These are phyloP conservation scores for Patellifolia procumbens DNA, from an alignment of 179 eudicot species.

Conservation along the genomic window DNA sequence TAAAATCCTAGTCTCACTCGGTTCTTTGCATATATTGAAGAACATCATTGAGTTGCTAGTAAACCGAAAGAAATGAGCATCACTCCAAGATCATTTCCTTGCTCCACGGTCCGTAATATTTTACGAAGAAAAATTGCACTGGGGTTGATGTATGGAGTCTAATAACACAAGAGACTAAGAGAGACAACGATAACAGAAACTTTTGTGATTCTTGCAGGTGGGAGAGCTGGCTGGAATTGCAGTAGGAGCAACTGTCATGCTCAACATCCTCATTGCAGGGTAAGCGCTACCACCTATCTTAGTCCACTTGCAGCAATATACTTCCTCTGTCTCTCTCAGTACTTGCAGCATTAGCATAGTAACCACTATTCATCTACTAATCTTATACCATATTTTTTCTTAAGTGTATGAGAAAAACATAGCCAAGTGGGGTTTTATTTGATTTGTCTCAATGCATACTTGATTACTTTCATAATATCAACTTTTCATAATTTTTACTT, in stretches of 20 bases:
- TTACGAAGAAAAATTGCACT: neutral
- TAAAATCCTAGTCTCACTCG: neutral
- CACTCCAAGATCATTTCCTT: neutral
- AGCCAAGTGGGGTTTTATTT: too few relatives aligned
- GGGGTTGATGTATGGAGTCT: constrained; percentile 1
- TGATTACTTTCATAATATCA: too few relatives aligned
- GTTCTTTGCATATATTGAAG: constrained; percentile 10
- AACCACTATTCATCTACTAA: too few relatives aligned
- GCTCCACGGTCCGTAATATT: neutral
- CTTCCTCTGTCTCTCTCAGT: too few relatives aligned
- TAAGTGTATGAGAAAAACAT: too few relatives aligned
- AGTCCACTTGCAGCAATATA: neutral
- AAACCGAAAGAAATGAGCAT: constrained; percentile 3
- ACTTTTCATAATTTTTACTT: too few relatives aligned
- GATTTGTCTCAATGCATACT: too few relatives aligned
- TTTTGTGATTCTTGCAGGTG: constrained; percentile 48
- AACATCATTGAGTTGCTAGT: neutral
- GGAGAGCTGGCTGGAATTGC: constrained; percentile 97
- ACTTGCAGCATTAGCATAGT: too few relatives aligned
- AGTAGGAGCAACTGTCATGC: constrained; percentile 99
- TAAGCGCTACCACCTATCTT: constrained; percentile 31
- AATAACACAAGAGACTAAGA: neutral
- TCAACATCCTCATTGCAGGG: constrained; percentile 96
- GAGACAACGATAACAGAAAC: constrained; percentile 6
- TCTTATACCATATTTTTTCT: too few relatives aligned